Evolutionary conservation across 768 basidiomycete genomes (phyloP), one percentile per base, ranked within the genome.

Genomic region (Strobilomyces echinocephalus): DNA sequence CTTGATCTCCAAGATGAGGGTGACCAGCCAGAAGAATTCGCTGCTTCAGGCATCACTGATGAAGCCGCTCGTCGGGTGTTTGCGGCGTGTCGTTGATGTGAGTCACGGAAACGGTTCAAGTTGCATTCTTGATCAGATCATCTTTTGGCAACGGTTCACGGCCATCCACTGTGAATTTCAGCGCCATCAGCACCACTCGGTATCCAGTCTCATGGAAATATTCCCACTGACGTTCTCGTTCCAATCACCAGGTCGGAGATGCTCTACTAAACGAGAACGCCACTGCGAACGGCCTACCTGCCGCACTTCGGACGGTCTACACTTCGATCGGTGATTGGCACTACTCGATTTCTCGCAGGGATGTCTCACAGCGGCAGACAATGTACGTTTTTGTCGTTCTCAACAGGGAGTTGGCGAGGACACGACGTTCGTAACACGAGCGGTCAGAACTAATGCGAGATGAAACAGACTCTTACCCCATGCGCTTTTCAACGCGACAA

Each of bases 1-100:
- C 86, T 91, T 16, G 75, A 73, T 68, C 77, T 84, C 94, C 94
- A 97, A 1, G 88, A 89, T 1, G 79, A 80, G 0, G 89, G 86
- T 0, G 79, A 71, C 94, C 94, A 95, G 5, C 4, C 42, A 1
- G 14, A 16, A 15, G 49, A 24, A 21, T 52, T 53, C 26, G 39
- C 38, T 42, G 52, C 52, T 50, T 45, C n/a, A 1, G 60, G 51
- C 57, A 60, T 65, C 45, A 44, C 36, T 16, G 16, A 36, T 5
- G 10, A 34, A 34, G 33, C 33, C 33, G 33, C 12, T 34, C 2
- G 33, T 34, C 33, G 33, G 33, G 33, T 34, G 33, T 34, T 34
- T 34, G 12, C 33, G 12, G 5, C 10, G 8, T 8, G 28, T 28
- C 8, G 28, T 28, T 34, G 33, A 34, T 34, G 33, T 43, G 34